Conservation (phyloP, 768 basidiomycete genomes). For the Cytidiella melzeri region DNA sequence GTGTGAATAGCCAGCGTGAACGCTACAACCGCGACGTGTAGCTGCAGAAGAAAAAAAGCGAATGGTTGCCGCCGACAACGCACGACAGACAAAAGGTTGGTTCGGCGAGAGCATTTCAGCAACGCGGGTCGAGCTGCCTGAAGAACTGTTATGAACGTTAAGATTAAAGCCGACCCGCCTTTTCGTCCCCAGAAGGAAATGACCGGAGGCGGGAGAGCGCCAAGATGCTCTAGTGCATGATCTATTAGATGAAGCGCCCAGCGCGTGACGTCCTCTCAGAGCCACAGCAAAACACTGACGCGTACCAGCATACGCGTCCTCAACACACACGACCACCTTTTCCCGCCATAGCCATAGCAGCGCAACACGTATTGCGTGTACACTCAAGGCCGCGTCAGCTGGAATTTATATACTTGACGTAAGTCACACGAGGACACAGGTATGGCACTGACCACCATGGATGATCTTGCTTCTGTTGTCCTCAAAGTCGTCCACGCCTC, state of each 20-base stretch:
- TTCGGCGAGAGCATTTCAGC: slow-evolving; percentile 4
- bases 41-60: slow-evolving; percentile 3
- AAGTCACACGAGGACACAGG: background rate
- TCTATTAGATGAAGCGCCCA: no score
- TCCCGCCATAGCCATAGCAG: background rate
- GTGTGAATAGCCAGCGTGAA: background rate
- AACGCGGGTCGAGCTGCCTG: background rate
- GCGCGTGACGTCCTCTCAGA: background rate
- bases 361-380: slow-evolving; percentile 7
- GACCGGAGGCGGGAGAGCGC: background rate
- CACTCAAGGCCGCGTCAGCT: slow-evolving; percentile 20
- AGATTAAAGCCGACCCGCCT: no score
- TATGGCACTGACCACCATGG: background rate
- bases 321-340: background rate
- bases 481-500: slow-evolving; percentile 2
- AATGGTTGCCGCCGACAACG: background rate
- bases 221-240: background rate
- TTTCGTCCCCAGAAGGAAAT: background rate
- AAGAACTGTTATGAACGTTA: no score
- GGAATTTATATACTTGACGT: slow-evolving; percentile 17
- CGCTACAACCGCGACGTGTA: slow-evolving; percentile 1
- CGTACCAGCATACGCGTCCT: slow-evolving; percentile 16
- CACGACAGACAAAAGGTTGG: slow-evolving; percentile 6
- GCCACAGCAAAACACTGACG: background rate
- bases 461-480: slow-evolving; percentile 1